phyloP scores from a whole-genome alignment of 2,329 filamentous ascomycete genomes.

The Ceratocystis harringtonii region DNA sequence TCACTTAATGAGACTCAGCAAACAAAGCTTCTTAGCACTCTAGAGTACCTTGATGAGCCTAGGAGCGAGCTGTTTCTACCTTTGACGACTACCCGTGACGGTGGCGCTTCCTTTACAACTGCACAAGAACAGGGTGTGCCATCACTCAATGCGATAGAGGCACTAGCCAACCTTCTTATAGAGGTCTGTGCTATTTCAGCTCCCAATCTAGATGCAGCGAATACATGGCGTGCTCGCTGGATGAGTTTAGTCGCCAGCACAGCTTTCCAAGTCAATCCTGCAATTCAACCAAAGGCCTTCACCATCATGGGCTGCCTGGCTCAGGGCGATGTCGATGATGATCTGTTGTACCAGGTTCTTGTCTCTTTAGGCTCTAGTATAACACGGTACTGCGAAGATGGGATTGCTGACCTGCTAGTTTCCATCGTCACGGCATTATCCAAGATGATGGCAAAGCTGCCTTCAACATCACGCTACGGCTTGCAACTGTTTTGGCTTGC shows the following conservation, averaged over 20 bases:
- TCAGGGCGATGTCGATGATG: conserved; percentile 57
- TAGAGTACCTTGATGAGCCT: conserved; percentile 45
- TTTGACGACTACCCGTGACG: conserved; percentile 30
- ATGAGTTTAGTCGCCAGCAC: conserved; percentile 60
- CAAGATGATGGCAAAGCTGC: conserved; percentile 57
- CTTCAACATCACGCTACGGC: conserved; percentile 50
- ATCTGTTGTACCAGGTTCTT: conserved; percentile 54
- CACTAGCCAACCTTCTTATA: conserved; percentile 44
- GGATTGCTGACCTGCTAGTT: conserved; percentile 51
- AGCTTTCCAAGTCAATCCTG: conserved; percentile 57
- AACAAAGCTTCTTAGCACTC: conserved; percentile 38
- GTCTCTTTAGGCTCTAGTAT: conserved; percentile 52
- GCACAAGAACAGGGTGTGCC: conserved; percentile 25
- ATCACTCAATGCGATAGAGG: conserved; percentile 28
- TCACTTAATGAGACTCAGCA: conserved; percentile 43
- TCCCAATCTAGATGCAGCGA: conserved; percentile 48
- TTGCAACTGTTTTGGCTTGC: conserved; percentile 57
- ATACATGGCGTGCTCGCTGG: conserved; percentile 56
- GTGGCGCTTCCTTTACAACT: conserved; percentile 38
- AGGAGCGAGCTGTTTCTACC: conserved; percentile 40
- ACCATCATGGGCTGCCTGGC: conserved; percentile 57
- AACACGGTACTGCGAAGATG: conserved; percentile 48
- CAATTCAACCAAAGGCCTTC: conserved; percentile 54
- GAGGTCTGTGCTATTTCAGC: conserved; percentile 50
- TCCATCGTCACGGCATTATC: conserved; percentile 52